Conservation (phyloP, 2,329 filamentous ascomycete species). For the Venturia pyrina region DNA sequence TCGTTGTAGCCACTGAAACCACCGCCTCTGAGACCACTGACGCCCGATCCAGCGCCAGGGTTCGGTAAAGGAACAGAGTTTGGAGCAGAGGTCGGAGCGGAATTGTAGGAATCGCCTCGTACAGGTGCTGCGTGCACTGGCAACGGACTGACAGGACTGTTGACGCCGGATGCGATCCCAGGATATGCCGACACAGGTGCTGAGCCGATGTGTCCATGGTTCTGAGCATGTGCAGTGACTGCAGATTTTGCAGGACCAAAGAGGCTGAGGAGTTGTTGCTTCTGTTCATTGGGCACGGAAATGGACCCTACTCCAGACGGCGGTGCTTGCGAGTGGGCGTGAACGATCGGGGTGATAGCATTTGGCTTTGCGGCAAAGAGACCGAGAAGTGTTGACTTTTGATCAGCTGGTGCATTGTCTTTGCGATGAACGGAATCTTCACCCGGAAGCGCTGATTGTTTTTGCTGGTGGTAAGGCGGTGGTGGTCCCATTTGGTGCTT, state of each 20-base stretch:
- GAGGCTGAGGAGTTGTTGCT: conserved; percentile 1
- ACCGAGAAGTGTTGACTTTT: conserved; percentile 7
- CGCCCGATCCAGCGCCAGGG: not conserved
- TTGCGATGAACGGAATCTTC: conserved; percentile 1
- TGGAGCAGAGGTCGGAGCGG: not conserved
- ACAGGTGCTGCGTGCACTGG: conserved; percentile 17
- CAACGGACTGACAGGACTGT: conserved; percentile 29
- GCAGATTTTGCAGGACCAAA: conserved; percentile 10
- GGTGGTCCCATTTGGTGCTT: not conserved
- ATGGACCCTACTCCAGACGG: not conserved
- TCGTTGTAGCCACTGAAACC: not conserved
- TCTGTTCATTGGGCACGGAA: not conserved
- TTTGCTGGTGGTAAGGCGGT: conserved; percentile 1
- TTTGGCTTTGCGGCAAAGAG: not conserved
- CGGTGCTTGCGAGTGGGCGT: not conserved
- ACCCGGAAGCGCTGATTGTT: not conserved
- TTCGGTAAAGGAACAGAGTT: not conserved
- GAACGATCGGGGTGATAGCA: not conserved
- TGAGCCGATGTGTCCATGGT: not conserved
- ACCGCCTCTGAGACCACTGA: not conserved
- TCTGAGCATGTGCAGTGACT: not conserved
- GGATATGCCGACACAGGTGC: not conserved
- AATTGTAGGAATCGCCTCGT: conserved; percentile 17
- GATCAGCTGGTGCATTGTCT: not conserved
- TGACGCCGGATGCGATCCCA: conserved; percentile 9